These are phyloP conservation scores for Groenewaldozyma sp. DNA, from an alignment of 1,139 yeast species.

Conservation along the genomic window DNA sequence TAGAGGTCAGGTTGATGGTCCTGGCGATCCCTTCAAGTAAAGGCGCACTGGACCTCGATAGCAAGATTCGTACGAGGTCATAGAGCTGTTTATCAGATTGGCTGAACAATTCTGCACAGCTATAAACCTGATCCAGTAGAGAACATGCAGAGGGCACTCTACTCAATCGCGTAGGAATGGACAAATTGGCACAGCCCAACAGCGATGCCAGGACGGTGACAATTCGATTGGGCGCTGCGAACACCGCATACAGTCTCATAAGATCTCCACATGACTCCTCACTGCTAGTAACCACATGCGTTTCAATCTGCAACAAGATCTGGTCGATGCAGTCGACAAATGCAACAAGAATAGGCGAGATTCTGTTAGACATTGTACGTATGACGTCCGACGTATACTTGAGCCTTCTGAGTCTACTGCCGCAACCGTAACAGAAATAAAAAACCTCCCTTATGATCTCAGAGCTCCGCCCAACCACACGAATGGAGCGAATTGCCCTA, in stretches of 20 bases:
- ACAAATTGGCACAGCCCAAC: conserved; percentile 26
- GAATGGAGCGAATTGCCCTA: conserved; percentile 2
- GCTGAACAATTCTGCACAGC: conserved; percentile 16
- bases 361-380: conserved; percentile 7
- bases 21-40: conserved; percentile 19
- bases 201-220: conserved; percentile 21
- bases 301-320: conserved; percentile 16
- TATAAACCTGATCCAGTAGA: conserved; percentile 22
- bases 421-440: conserved; percentile 17
- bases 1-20: conserved; percentile 17
- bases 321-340: conserved; percentile 22
- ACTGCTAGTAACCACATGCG: conserved; percentile 17
- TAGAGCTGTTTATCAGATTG: conserved; percentile 15
- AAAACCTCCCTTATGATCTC: conserved; percentile 13
- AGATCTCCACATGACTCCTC: conserved; percentile 13
- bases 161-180: conserved; percentile 15
- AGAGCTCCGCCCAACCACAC: conserved; percentile 16
- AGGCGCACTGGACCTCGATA: conserved; percentile 17
- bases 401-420: conserved; percentile 22
- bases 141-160: conserved; percentile 20
- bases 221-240: conserved; percentile 16
- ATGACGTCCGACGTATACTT: conserved; percentile 15
- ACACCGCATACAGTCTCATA: conserved; percentile 13
- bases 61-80: conserved; percentile 15
- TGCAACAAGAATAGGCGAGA: conserved; percentile 19